Conservation (phyloP, 2,329 filamentous ascomycete species). For the Aciculosporium take region DNA sequence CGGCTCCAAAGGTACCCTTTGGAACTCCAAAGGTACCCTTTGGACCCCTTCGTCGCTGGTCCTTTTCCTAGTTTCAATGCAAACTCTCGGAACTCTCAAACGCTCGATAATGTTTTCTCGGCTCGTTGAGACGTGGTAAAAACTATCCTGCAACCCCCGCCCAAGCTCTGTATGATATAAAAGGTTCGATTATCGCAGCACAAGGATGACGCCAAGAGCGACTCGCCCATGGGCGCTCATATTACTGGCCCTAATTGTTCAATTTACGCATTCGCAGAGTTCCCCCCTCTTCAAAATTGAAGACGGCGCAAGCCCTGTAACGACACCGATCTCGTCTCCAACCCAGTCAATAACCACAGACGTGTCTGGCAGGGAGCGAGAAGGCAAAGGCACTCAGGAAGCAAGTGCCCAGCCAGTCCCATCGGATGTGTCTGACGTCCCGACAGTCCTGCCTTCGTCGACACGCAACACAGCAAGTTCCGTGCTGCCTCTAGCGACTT, state of each 20-base stretch:
- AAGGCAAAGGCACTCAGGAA: neutral
- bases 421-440: neutral
- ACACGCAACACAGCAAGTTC: slow-evolving; percentile 1
- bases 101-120: slow-evolving; percentile 10
- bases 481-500: slow-evolving; percentile 4
- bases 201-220: slow-evolving; percentile 21
- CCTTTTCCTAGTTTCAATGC: neutral
- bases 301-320: slow-evolving; percentile 11
- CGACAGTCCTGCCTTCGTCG: neutral
- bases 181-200: slow-evolving; percentile 1
- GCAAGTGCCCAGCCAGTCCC: neutral
- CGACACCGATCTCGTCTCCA: slow-evolving; percentile 1
- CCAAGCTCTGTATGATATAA: slow-evolving; percentile 1
- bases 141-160: slow-evolving; percentile 8
- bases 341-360: neutral
- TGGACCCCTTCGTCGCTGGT: neutral
- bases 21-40: neutral
- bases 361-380: neutral
- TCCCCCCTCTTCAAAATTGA: slow-evolving; percentile 20
- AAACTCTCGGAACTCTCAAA: neutral
- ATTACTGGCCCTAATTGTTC: slow-evolving; percentile 23
- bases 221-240: slow-evolving; percentile 23
- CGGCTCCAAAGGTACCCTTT: neutral
- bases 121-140: slow-evolving; percentile 8
- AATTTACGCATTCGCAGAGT: slow-evolving; percentile 22